Evolutionary conservation across 495 filamentous ascomycete species (phyloP).

Genomic region (Xylaria cubensis): DNA sequence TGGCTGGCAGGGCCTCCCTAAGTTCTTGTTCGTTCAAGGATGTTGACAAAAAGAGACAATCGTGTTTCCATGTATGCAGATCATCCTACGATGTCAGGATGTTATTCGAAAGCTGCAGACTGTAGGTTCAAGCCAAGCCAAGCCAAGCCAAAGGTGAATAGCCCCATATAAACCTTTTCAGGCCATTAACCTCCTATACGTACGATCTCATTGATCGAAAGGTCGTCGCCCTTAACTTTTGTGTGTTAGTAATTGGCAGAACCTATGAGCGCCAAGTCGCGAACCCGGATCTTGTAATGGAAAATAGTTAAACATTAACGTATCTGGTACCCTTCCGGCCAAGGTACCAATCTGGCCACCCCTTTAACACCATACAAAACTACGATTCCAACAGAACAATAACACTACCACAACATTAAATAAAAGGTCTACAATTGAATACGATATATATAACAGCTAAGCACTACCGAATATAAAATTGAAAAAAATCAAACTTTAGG

Average conservation of each 20-base stretch:
- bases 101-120: background rate
- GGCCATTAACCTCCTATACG: no score
- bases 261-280: background rate
- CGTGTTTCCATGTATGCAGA: background rate
- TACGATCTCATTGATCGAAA: background rate
- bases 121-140: constrained; percentile 1
- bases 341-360: no score
- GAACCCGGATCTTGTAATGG: background rate
- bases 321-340: no score
- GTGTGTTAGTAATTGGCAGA: background rate
- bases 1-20: background rate
- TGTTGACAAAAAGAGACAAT: constrained; percentile 15
- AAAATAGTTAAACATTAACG: no score
- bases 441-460: no score
- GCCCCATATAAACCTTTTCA: background rate
- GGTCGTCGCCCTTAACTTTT: background rate
- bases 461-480: no score
- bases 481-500: no score
- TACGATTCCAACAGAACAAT: no score
- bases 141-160: background rate
- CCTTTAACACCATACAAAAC: no score
- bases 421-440: no score
- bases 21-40: constrained; percentile 5
- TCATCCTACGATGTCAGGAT: background rate
- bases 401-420: no score